Conservation (phyloP, 192 early-diverging fungal genomes). For the Phycomyces nitens region DNA sequence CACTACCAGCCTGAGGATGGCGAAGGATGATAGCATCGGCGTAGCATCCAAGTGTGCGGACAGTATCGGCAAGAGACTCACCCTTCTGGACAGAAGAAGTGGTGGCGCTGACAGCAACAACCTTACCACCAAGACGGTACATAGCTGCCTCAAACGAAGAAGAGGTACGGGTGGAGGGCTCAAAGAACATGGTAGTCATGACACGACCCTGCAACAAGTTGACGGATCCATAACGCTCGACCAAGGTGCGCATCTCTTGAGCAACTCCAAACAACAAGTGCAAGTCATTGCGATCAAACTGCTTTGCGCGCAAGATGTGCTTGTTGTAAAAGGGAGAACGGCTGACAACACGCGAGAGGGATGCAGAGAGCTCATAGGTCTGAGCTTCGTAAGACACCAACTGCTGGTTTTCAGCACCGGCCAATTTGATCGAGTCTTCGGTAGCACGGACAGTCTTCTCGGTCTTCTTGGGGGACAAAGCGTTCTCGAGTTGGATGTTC, state of each 20-base stretch:
- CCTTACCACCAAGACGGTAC: slow-evolving; percentile 85
- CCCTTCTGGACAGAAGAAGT: slow-evolving; percentile 95
- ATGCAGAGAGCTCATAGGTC: slow-evolving; percentile 33
- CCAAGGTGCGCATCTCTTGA: slow-evolving; percentile 95
- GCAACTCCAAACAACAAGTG: slow-evolving; percentile 95
- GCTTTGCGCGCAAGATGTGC: slow-evolving; percentile 90
- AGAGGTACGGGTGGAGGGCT: slow-evolving; percentile 92
- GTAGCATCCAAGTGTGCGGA: slow-evolving; percentile 90
- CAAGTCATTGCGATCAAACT: slow-evolving; percentile 90
- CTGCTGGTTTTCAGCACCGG: slow-evolving; percentile 24
- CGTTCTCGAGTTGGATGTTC: neutral
- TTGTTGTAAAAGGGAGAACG: slow-evolving; percentile 88
- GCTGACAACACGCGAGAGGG: slow-evolving; percentile 53
- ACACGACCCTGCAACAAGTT: slow-evolving; percentile 88
- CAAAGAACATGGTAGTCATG: slow-evolving; percentile 93
- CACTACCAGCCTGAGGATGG: slow-evolving; percentile 87
- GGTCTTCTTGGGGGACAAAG: neutral
- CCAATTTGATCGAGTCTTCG: slow-evolving; percentile 26
- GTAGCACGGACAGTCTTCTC: neutral
- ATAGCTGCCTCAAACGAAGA: slow-evolving; percentile 95
- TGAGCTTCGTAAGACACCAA: slow-evolving; percentile 12
- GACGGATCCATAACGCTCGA: slow-evolving; percentile 85
- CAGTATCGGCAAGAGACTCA: slow-evolving; percentile 90
- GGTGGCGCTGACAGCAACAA: slow-evolving; percentile 79
- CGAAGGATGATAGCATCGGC: slow-evolving; percentile 90